These are phyloP conservation scores for Microdochium trichocladiopsis DNA, from an alignment of 2,329 filamentous ascomycete species.

Conservation along the genomic window DNA sequence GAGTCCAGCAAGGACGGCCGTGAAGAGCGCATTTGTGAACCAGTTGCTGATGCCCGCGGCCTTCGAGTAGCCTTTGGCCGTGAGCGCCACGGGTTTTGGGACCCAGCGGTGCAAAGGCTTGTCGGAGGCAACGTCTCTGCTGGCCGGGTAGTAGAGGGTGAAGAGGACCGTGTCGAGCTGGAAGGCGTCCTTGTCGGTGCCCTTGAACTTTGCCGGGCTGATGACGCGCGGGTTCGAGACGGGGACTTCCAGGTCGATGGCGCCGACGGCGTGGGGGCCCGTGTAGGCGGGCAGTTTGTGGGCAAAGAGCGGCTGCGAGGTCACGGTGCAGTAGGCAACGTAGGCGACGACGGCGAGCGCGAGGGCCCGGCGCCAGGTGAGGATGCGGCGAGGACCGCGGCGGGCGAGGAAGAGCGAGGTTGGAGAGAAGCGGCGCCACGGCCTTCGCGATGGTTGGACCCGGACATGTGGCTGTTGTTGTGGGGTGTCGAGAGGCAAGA, in stretches of 20 bases:
- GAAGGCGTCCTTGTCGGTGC: slow-evolving; percentile 30
- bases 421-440: neutral
- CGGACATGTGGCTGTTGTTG: neutral
- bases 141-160: slow-evolving; percentile 39
- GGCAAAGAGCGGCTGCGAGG: slow-evolving; percentile 33
- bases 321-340: slow-evolving; percentile 29
- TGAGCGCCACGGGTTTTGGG: slow-evolving; percentile 32
- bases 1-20: slow-evolving; percentile 30
- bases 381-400: neutral
- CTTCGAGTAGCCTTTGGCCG: slow-evolving; percentile 37
- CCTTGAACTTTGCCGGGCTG: slow-evolving; percentile 29
- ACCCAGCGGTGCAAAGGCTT: slow-evolving; percentile 34
- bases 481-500: neutral
- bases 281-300: slow-evolving; percentile 35
- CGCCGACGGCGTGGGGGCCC: slow-evolving; percentile 35
- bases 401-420: neutral
- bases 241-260: slow-evolving; percentile 35
- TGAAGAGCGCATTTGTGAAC: slow-evolving; percentile 33
- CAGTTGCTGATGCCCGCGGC: slow-evolving; percentile 35
- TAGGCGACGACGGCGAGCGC: slow-evolving; percentile 18
- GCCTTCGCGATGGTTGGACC: neutral
- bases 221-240: slow-evolving; percentile 16
- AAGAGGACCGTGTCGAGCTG: slow-evolving; percentile 39
- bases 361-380: neutral
- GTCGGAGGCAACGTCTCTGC: slow-evolving; percentile 12